Evolutionary conservation across 2,329 filamentous ascomycete genomes (phyloP).

Genomic region (Aspergillus ustus): DNA sequence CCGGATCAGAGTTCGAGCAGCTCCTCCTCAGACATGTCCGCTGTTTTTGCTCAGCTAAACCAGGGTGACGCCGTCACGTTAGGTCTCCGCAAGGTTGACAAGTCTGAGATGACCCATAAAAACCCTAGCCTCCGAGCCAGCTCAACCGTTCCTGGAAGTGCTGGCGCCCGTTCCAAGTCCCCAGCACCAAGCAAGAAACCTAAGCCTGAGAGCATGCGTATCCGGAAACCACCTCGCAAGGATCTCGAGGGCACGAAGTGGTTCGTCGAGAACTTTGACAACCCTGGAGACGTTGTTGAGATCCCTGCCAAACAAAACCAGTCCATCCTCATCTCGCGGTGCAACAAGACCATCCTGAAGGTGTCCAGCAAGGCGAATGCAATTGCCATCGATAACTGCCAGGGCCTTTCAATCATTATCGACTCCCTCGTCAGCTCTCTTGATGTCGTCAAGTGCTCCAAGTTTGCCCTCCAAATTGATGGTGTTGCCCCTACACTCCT

Average conservation of each 20-base stretch:
- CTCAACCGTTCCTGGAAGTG: conserved; percentile 68
- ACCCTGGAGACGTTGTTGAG: conserved; percentile 72
- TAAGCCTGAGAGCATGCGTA: conserved; percentile 82
- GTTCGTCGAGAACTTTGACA: conserved; percentile 94
- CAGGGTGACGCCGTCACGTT: conserved; percentile 86
- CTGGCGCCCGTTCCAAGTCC: conserved; percentile 71
- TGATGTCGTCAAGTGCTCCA: conserved; percentile 92
- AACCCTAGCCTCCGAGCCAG: conserved; percentile 82
- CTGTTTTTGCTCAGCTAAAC: conserved; percentile 92
- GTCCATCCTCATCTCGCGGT: conserved; percentile 88
- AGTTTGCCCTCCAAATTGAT: conserved; percentile 91
- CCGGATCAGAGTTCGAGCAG: conserved; percentile 41
- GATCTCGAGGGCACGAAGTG: conserved; percentile 90
- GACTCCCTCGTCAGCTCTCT: conserved; percentile 89
- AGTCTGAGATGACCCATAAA: conserved; percentile 97
- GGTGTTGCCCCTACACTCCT: conserved; percentile 85
- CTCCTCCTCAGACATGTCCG: conserved; percentile 69
- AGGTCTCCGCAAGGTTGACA: conserved; percentile 89
- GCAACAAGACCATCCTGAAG: conserved; percentile 87
- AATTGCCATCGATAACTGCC: conserved; percentile 92
- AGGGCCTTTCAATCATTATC: conserved; percentile 80
- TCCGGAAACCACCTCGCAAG: conserved; percentile 79
- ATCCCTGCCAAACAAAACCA: conserved; percentile 83
- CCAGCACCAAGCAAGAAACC: conserved; percentile 86
- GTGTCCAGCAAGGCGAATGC: conserved; percentile 94